Base-by-base conservation (phyloP, 2,329 filamentous ascomycete species). In the Proliferodiscus dingleyae region DNA sequence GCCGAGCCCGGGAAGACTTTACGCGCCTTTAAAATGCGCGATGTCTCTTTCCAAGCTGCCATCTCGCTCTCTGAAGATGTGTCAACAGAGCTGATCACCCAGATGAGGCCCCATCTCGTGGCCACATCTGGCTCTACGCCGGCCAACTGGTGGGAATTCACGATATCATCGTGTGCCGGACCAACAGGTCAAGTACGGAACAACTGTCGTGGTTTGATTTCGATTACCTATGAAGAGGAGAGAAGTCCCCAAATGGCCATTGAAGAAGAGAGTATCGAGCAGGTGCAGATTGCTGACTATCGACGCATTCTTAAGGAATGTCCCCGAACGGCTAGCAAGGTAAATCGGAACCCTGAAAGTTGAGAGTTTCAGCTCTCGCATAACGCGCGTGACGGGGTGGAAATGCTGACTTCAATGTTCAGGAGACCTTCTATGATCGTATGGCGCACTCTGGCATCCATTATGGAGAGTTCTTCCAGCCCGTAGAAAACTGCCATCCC, bases 151-250 rank as follows among this genome's bases (percentile, higher is more conserved):
- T 37, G 36, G 36, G 36, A 37, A n/a, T 37, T 37, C 36, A 37
- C 36, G 6, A 21, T 37, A 13, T 37, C 36, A 18, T 37, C 36
- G 18, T 37, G 36, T 21, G n/a, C 36, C 9, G 36, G 36, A 22
- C 36, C 36, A 18, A 18, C 18, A 21, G 36, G 36, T 7, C n/a
- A 37, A n/a, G 9, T 37, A 7, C 36, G 36, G 9, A 22, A 37
- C n/a, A 37, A 37, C 21, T 37, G 36, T 21, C 36, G 36, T 37
- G 36, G 36, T 18, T 22, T 37, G 36, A 19, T 37, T 6, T 18
- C 15, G 15, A 22, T 22, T 22, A n/a, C 21, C 6, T 37, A 22
- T n/a, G 36, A 37, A 21, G 36, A 37, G 19, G 21, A 13, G 15
- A 37, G 36, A 18, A 37, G 36, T 22, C n/a, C 18, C 9, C n/a